Evolutionary conservation across 768 basidiomycete genomes (phyloP), one percentile per base, ranked within the genome.

Genomic region (Russula sp.): DNA sequence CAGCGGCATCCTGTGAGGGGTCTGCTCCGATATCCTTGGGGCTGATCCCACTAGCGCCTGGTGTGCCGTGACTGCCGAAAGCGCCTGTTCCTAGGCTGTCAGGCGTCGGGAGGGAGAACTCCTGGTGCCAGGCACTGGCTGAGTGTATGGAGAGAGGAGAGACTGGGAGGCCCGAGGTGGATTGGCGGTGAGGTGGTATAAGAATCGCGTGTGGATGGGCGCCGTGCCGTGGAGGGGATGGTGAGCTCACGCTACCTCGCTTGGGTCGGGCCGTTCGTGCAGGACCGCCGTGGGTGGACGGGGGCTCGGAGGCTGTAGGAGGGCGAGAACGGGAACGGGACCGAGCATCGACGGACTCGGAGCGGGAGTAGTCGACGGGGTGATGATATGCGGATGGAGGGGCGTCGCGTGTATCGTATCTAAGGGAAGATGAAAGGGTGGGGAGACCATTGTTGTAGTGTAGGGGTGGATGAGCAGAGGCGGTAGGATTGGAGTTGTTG

Each of bases 171-270:
- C 51, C 63, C n/a, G 69, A 70, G 68, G 54, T 69, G 64, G 63
- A 63, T 59, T 63, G 61, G 53, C 69, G 71, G 5, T 61, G 72
- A 68, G 46, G 75, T 8, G 87, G 89, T 69, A 90, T 90, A 56
- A 89, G 77, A 72, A 91, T 90, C 11, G 87, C 87, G 67, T 86
- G 85, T 0, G 87, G 85, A 11, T 65, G 24, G 50, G 61, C 69
- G 71, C 58, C 73, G 71, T 53, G 73, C 73, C 54, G 78, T 46
- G 83, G 85, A 57, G 80, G 87, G 63, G 73, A 81, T 51, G 79
- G 84, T 14, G 83, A 81, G 65, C 81, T 83, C 52, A 89, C 78
- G 66, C 83, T 84, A 62, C 83, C 83, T 61, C 88, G 76, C 64
- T 88, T 79, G 22, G 82, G 71, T 56, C 79, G 72, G 28, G 74